Conservation (phyloP, 1,139 yeast genomes). For the Geotrichum candidum region DNA sequence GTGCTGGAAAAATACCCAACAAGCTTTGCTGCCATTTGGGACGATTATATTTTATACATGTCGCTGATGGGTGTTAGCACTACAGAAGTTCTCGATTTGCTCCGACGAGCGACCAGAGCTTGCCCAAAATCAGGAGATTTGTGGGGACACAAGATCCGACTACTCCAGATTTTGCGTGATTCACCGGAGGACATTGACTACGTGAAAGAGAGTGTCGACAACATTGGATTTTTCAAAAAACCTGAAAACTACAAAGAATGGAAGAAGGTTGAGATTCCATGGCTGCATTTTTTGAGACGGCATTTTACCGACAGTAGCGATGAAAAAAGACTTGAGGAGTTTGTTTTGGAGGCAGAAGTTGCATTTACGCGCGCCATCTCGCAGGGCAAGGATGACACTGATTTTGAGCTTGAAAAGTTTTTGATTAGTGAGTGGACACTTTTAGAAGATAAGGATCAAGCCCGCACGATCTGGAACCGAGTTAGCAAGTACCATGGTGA, state of each 20-base stretch:
- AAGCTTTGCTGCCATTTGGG: conserved; percentile 29
- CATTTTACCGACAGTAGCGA: conserved; percentile 19
- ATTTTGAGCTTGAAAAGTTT: conserved; percentile 3
- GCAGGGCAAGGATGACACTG: neutral
- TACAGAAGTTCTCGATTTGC: conserved; percentile 14
- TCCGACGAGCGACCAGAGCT: conserved; percentile 25
- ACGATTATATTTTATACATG: conserved; percentile 28
- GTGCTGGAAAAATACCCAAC: conserved; percentile 21
- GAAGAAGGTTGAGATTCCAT: conserved; percentile 37
- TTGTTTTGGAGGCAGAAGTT: conserved; percentile 18
- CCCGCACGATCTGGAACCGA: conserved; percentile 18
- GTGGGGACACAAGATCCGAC: conserved; percentile 27
- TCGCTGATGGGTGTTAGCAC: neutral
- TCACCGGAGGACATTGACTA: conserved; percentile 15
- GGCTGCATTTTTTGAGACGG: conserved; percentile 27
- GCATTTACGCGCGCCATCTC: conserved; percentile 3
- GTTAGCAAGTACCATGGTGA: conserved; percentile 24
- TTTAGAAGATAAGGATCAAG: conserved; percentile 12
- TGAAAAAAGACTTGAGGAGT: conserved; percentile 19
- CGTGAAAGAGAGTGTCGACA: conserved; percentile 12
- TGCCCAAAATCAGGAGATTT: conserved; percentile 29
- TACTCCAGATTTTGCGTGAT: conserved; percentile 17
- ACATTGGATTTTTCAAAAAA: conserved; percentile 16
- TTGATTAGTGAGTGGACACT: conserved; percentile 14
- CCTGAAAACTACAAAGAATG: conserved; percentile 32